Conservation (phyloP, 768 basidiomycete genomes). For the Pulveroboletus frians region DNA sequence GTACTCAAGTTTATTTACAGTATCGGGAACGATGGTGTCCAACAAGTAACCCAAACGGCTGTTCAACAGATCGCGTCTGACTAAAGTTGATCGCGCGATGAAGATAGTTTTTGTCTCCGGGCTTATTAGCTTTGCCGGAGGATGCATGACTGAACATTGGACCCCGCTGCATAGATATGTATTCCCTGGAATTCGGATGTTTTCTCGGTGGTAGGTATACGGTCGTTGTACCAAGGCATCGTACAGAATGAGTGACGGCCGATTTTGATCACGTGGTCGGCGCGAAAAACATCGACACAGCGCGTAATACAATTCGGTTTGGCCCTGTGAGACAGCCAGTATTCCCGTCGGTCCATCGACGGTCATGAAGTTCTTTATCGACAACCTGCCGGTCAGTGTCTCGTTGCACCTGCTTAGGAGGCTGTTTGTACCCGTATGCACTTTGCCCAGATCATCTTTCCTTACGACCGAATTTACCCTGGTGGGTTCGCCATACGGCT, state of each 20-base stretch:
- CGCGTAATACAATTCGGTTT: neutral
- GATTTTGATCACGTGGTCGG: conserved; percentile 14
- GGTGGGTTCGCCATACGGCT: conserved; percentile 43
- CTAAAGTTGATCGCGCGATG: conserved; percentile 2
- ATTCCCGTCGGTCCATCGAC: neutral
- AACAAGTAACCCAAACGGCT: conserved; percentile 30
- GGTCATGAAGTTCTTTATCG: conserved; percentile 77
- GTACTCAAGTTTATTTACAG: conserved; percentile 20
- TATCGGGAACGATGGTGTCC: conserved; percentile 24
- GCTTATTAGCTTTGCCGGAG: neutral
- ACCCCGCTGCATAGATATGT: neutral
- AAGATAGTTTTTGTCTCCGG: neutral
- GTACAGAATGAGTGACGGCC: neutral
- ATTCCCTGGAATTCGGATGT: neutral
- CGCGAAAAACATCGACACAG: neutral
- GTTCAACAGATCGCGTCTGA: conserved; percentile 34
- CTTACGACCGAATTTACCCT: conserved; percentile 94
- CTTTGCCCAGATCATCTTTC: conserved; percentile 68
- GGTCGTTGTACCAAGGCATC: neutral
- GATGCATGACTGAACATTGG: neutral
- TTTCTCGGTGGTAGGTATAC: neutral
- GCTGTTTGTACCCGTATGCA: neutral
- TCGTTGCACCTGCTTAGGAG: neutral
- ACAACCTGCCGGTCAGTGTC: conserved; percentile 65
- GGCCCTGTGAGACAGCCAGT: neutral